These are phyloP conservation scores for Pterocarpus macrocarpus DNA, from an alignment of 306 rosid genomes.

Conservation along the genomic window DNA sequence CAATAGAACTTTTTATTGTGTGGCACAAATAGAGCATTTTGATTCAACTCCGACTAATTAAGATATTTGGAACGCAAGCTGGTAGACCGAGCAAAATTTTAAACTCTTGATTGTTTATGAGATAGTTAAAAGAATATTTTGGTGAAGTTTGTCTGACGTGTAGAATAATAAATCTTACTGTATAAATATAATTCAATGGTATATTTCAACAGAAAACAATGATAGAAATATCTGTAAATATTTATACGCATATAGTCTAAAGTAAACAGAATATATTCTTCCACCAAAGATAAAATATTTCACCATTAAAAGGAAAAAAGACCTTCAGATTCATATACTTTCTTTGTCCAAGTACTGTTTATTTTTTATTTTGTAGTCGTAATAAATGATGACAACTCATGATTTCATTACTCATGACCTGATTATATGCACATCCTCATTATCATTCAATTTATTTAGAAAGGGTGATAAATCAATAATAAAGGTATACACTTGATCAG, in stretches of 20 bases:
- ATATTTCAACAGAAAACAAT: neutral
- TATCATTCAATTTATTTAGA: no score
- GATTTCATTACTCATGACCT: neutral
- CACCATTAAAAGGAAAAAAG: neutral
- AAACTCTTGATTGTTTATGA: neutral
- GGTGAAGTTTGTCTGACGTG: neutral
- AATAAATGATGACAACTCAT: neutral
- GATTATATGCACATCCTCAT: neutral
- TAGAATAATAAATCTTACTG: neutral
- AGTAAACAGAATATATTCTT: neutral
- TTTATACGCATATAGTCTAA: neutral
- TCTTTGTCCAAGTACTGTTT: neutral
- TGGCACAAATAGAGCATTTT: neutral
- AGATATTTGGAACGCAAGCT: conserved; percentile 20
- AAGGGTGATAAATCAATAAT: no score
- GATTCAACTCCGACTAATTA: conserved; percentile 5
- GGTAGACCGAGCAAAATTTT: no score
- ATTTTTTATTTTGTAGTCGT: neutral
- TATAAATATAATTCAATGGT: neutral
- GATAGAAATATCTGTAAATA: neutral
- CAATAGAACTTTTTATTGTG: neutral
- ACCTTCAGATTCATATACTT: neutral
- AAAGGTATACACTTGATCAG: no score
- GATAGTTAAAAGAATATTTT: neutral
- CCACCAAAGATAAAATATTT: neutral